Evolutionary conservation across 2,329 filamentous ascomycete species (phyloP).

Genomic region (Colletotrichum sp.): DNA sequence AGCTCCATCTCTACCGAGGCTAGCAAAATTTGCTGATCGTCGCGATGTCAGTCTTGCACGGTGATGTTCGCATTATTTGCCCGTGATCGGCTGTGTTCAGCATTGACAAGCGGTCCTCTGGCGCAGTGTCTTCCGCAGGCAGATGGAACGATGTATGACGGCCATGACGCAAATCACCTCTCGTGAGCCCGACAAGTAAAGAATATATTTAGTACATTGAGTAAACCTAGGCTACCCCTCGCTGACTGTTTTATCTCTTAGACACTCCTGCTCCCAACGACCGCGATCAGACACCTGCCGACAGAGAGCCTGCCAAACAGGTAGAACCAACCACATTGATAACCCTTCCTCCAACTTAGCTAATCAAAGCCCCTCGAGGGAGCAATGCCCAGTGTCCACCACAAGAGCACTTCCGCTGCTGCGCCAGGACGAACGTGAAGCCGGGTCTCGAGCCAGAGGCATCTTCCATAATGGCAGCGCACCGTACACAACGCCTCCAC

Average conservation of each 20-base stretch:
- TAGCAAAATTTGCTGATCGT: background rate
- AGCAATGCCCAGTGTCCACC: constrained; percentile 58
- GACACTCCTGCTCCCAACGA: background rate
- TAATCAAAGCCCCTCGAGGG: constrained; percentile 27
- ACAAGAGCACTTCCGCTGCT: constrained; percentile 62
- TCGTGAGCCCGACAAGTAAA: background rate
- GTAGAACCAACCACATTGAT: background rate
- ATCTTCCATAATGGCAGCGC: constrained; percentile 71
- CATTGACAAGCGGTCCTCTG: background rate
- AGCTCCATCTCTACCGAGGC: background rate
- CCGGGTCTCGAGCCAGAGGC: constrained; percentile 51
- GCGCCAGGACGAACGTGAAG: constrained; percentile 57
- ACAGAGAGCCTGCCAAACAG: background rate
- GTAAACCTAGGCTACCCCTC: background rate
- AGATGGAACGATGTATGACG: background rate
- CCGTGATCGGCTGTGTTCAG: background rate
- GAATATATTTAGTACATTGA: background rate
- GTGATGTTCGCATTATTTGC: background rate
- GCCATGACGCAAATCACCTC: background rate
- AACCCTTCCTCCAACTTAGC: background rate
- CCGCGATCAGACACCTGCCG: background rate
- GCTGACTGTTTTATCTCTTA: background rate
- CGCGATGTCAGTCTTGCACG: background rate
- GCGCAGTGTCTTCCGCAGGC: background rate
- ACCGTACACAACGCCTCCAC: constrained; percentile 62